These are phyloP conservation scores for Globisporangium recalcitrans DNA, from an alignment of 352 stramenopile genomes.

Conservation along the genomic window DNA sequence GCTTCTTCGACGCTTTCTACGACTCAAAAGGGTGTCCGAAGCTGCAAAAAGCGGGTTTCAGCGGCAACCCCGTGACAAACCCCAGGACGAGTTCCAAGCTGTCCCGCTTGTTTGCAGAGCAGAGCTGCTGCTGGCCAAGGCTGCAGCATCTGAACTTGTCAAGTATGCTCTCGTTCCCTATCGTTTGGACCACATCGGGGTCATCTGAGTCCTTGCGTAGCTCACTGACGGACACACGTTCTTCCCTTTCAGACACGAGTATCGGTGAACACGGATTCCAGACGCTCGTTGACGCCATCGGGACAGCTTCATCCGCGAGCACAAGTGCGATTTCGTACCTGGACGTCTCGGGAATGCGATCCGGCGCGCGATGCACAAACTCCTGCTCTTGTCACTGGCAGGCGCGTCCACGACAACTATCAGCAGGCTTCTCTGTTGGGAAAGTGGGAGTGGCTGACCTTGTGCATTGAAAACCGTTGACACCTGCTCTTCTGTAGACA, in stretches of 20 bases:
- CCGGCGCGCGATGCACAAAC: conserved; percentile 21
- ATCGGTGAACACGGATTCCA: conserved; percentile 25
- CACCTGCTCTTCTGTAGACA: conserved; percentile 20
- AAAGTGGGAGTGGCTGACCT: neutral
- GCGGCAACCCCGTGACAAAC: conserved; percentile 24
- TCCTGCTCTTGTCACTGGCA: conserved; percentile 25
- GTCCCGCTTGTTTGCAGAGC: conserved; percentile 11
- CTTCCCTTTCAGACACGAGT: conserved; percentile 19
- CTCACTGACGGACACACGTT: neutral
- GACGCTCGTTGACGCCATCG: conserved; percentile 18
- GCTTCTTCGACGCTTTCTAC: conserved; percentile 21
- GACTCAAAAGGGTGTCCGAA: conserved; percentile 13
- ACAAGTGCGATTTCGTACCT: conserved; percentile 17
- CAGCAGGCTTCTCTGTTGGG: neutral
- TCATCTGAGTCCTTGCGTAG: too few species aligned
- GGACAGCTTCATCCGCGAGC: conserved; percentile 7
- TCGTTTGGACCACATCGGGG: too few species aligned
- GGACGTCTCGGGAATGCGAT: conserved; percentile 34
- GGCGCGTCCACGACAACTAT: conserved; percentile 8
- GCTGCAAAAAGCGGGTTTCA: conserved; percentile 21
- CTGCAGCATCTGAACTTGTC: conserved; percentile 26
- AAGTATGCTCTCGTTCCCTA: conserved; percentile 16
- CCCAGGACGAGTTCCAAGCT: conserved; percentile 18
- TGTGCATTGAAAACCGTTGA: neutral
- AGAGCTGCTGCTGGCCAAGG: conserved; percentile 13